Base-by-base conservation (phyloP, 2,329 filamentous ascomycete genomes). In the Huntiella bhutanensis region DNA sequence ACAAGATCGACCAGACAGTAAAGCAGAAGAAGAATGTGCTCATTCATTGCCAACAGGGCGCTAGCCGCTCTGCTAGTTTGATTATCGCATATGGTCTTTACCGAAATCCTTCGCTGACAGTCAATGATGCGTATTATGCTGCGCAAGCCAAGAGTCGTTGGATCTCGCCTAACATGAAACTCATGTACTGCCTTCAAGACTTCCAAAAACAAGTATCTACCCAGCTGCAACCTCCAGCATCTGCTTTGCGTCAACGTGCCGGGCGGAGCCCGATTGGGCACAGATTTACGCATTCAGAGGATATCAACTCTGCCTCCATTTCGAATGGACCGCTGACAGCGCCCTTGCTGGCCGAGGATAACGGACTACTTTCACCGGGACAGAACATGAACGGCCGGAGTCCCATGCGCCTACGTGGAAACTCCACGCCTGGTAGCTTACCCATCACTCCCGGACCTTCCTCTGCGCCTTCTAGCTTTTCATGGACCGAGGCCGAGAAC, bases 81-180 rank as follows among this genome's bases (percentile, higher is more conserved):
- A 86, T 92, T 50, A 87, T 92, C 43, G 83, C 83, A 15, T 92
- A 88, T 52, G 83, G 82, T 38, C 64, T 92, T 49, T 91, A 82
- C 60, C 80, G 80, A 57, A 81, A 84, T 50, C 82, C 82, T 1
- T 70, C 76, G 4, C 63, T 85, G 55, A 83, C 71, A 53, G 82
- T 88, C 45, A 86, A 88, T 56, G 82, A 88, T 58, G 82, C 83
- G 2, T 91, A 91, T 57, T 77, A 85, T 57, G 72, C 77, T 2
- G 82, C 84, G 2, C 85, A 92, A 61, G 70, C 74, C 46, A 81
- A 81, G 62, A 91, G 83, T 60, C 76, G 71, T 56, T 92, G 84
- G 83, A 88, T 92, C 54, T 86, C 83, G 49, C 83, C 83, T 0
- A 92, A 92, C 60, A 92, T 92, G 84, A 83, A 83, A 53, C 68